phyloP scores from a whole-genome alignment of 768 basidiomycete genomes.

The Pleurotus giganteus region DNA sequence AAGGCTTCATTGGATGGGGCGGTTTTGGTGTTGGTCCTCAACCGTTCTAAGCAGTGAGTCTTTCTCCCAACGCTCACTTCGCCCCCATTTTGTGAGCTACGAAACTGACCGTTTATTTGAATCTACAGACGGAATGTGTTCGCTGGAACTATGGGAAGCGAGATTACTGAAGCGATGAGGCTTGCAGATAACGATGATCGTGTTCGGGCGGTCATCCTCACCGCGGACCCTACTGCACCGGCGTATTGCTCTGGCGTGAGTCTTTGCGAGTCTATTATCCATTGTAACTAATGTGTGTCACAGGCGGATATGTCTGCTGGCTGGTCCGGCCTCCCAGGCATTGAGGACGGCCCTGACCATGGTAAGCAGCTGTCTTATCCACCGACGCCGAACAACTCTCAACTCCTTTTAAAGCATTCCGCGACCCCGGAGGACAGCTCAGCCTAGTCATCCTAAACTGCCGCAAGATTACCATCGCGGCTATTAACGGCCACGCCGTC shows the following conservation, averaged over 20 bases:
- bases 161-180: slow-evolving; percentile 42
- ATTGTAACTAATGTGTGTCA: not conserved
- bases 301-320: slow-evolving; percentile 51
- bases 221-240: slow-evolving; percentile 47
- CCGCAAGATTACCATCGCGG: slow-evolving; percentile 52
- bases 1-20: slow-evolving; percentile 40
- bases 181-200: slow-evolving; percentile 51
- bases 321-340: slow-evolving; percentile 42
- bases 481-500: slow-evolving; percentile 51
- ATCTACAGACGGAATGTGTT: slow-evolving; percentile 44
- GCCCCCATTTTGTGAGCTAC: not conserved
- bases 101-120: no score
- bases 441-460: slow-evolving; percentile 48
- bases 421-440: slow-evolving; percentile 47
- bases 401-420: slow-evolving; percentile 45
- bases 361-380: slow-evolving; percentile 24
- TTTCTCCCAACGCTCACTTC: not conserved
- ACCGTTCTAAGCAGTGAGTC: slow-evolving; percentile 46
- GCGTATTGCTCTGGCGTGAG: slow-evolving; percentile 57
- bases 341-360: slow-evolving; percentile 45
- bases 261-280: not conserved
- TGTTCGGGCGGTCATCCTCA: slow-evolving; percentile 49
- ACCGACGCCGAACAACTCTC: not conserved
- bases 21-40: slow-evolving; percentile 43
- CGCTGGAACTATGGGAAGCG: slow-evolving; percentile 27